These are phyloP conservation scores for Leccinum arenicola DNA, from an alignment of 768 basidiomycete species.

Conservation along the genomic window DNA sequence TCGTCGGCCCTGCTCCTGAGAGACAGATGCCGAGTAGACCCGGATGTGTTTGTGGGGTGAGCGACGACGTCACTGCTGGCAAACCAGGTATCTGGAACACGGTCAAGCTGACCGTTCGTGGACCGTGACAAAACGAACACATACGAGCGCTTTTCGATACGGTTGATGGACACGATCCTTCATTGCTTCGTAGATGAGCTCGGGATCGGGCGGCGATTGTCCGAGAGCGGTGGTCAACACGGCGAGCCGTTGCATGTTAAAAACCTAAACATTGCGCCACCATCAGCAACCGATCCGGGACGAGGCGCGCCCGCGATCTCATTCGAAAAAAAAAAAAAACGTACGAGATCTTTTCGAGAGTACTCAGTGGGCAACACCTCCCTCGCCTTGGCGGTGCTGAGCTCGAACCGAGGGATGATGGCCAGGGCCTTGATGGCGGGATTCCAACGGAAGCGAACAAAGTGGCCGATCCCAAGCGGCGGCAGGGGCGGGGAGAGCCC, in stretches of 20 bases:
- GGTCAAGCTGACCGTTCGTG: neutral
- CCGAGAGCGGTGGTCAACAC: slow-evolving; percentile 94
- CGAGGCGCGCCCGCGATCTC: neutral
- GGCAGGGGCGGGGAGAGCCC: slow-evolving; percentile 85
- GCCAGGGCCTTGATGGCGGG: slow-evolving; percentile 85
- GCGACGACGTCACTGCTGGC: slow-evolving; percentile 83
- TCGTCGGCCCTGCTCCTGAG: slow-evolving; percentile 97
- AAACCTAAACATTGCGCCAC: slow-evolving; percentile 57
- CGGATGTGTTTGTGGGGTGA: slow-evolving; percentile 87
- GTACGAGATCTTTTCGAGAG: slow-evolving; percentile 85
- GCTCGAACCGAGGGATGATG: slow-evolving; percentile 92
- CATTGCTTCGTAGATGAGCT: slow-evolving; percentile 99
- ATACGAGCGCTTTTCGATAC: slow-evolving; percentile 81
- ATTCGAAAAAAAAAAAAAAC: slow-evolving; percentile 1
- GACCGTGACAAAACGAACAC: slow-evolving; percentile 26
- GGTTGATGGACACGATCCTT: slow-evolving; percentile 98
- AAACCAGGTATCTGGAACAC: slow-evolving; percentile 84
- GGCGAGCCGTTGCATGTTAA: slow-evolving; percentile 94
- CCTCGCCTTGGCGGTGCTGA: slow-evolving; percentile 93
- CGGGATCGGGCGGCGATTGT: slow-evolving; percentile 87
- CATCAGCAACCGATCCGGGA: neutral
- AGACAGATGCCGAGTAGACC: slow-evolving; percentile 97
- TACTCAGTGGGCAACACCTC: slow-evolving; percentile 84
- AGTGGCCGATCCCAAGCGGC: slow-evolving; percentile 90
- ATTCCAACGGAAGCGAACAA: slow-evolving; percentile 85